Base-by-base conservation (phyloP, 352 stramenopile genomes). In the Pythium volutum region DNA sequence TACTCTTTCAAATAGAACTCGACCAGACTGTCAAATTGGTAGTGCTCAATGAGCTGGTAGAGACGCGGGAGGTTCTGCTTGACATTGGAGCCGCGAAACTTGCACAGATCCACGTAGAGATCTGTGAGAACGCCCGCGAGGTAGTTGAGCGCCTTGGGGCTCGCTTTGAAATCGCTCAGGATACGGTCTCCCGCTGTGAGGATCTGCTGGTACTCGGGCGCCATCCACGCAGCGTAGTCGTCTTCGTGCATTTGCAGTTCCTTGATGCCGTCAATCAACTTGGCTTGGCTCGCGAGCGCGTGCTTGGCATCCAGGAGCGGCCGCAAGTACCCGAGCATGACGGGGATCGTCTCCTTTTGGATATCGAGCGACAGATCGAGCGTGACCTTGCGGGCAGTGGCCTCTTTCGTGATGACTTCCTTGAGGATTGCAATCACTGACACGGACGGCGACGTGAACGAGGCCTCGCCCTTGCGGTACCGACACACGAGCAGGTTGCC, bases 401-500 rank as follows among this genome's bases (percentile, higher is more conserved):
- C 87, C 62, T 93, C 87, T 46, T 91, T 88, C 4, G 84, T 92
- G 64, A 95, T 88, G 15, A 91, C 74, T 62, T 93, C 85, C 51
- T 93, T 93, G 4, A 93, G 38, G 61, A 96, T 95, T 11, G 84
- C 84, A 53, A 96, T 92, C 11, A 86, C 78, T 0, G 85, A 95
- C 3, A 89, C 76, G 0, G 85, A 96, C 39, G 85, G 72, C 7
- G 87, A 94, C 42, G 71, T 77, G 62, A 89, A 96, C 38, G 66
- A 80, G 15, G 79, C 82, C 51, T 89, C 81, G 4, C 79, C 84
- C 54, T 89, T 91, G 14, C 74, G 72, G 59, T 93, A 94, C 23
- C 77, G 81, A 29, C 85, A 91, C 23, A 87, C 65, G n/a, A 95
- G 68, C 16, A 88, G 42, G 45, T 74, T 91, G 10, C 81, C 79